Evolutionary conservation across 768 basidiomycete genomes (phyloP).

Genomic region (Artomyces pyxidatus): DNA sequence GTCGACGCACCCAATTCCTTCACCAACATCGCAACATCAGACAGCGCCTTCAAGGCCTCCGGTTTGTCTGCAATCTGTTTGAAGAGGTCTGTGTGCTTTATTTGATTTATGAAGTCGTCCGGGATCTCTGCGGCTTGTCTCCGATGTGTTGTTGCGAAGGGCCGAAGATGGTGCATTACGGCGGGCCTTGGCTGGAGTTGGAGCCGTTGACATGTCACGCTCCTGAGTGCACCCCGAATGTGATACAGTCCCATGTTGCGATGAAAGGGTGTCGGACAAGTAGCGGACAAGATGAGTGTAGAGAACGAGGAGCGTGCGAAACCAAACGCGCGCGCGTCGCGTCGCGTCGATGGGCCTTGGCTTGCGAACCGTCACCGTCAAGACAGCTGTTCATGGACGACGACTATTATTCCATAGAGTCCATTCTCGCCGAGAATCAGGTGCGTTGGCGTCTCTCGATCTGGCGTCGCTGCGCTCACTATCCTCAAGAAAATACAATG

Average conservation of each 20-base stretch:
- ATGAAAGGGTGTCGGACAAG: too few relatives aligned
- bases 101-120: slow-evolving; percentile 29
- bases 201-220: too few relatives aligned
- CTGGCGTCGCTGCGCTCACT: background rate
- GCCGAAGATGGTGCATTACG: background rate
- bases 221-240: too few relatives aligned
- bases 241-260: too few relatives aligned
- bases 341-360: background rate
- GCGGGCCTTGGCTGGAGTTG: too few relatives aligned
- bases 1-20: slow-evolving; percentile 42
- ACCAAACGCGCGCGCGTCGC: background rate
- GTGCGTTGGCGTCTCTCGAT: slow-evolving; percentile 30
- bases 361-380: background rate
- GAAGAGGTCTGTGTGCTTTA: slow-evolving; percentile 38
- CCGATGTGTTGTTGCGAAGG: slow-evolving; percentile 23
- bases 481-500: slow-evolving; percentile 78
- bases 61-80: slow-evolving; percentile 42
- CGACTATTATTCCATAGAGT: slow-evolving; percentile 88
- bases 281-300: too few relatives aligned
- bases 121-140: slow-evolving; percentile 26
- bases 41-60: slow-evolving; percentile 40
- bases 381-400: slow-evolving; percentile 54
- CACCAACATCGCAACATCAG: slow-evolving; percentile 36
- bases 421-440: slow-evolving; percentile 90
- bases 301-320: background rate